Base-by-base conservation (phyloP, 495 filamentous ascomycete species). In the Hypomontagnella monticulosa region DNA sequence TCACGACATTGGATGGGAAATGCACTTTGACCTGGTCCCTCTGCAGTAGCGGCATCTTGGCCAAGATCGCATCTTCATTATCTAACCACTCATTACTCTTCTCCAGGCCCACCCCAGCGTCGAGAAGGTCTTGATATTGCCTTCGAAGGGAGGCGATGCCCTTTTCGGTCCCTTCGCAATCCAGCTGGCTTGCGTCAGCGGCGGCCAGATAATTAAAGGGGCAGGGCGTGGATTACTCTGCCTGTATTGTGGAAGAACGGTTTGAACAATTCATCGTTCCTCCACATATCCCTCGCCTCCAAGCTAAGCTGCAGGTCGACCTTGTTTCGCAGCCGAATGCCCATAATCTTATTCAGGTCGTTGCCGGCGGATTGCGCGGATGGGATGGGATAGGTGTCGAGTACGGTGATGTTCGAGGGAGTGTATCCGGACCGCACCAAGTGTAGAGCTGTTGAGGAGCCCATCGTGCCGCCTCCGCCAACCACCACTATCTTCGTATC, bases 281-380 rank as follows among this genome's bases (percentile, higher is more conserved):
- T 56, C 69, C 69, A 71, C 69, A 71, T 71, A 9, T 71, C 64
- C 33, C 69, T 57, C 27, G 69, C 69, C 34, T 71, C 64, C 4
- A 64, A 15, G 27, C 64, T 71, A 5, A 71, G 64, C 15, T 65
- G 60, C 32, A 71, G 18, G 55, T 71, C 69, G 38, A 58, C 69
- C 30, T 68, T 68, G 11, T 63, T 71, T 5, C 60, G 59, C 7
- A 68, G 16, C 1, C 38, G 69, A 18, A 71, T 61, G 3, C 64
- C 69, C 69, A 71, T 71, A 16, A 71, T 71, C 69, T 71, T 71
- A 14, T 71, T 71, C 4, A 71, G 62, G 33, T 71, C 69, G 36
- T 71, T 68, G 0, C 69, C 69, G 16, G 69, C 69, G 5, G 69
- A 71, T 42, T 71, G 69, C 32, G 69, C 69, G 7, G 69, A 71